phyloP scores from a whole-genome alignment of 306 rosid species.

The Rosa lucieae region DNA sequence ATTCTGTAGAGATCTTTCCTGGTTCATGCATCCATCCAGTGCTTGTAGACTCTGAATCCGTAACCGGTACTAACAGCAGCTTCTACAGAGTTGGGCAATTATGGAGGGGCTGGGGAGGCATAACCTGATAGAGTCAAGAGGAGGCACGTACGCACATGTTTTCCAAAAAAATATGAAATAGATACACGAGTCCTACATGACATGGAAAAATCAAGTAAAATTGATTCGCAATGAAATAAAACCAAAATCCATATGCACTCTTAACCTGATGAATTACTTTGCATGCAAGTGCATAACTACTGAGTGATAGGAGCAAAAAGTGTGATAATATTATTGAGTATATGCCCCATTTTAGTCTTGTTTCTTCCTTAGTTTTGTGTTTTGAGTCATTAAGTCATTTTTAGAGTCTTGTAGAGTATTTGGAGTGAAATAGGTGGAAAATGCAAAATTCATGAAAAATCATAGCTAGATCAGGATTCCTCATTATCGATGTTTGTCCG shows the following conservation, averaged over 20 bases:
- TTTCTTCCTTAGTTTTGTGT: no score
- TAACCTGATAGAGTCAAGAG: conserved; percentile 15
- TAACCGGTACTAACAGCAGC: conserved; percentile 9
- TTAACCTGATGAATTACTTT: conserved; percentile 14
- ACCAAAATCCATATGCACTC: not conserved
- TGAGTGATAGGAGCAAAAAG: not conserved
- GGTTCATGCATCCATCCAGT: conserved; percentile 23
- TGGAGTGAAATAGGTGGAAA: no score
- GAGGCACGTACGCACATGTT: not conserved
- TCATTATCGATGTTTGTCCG: no score
- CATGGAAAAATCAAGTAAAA: not conserved
- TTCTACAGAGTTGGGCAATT: conserved; percentile 15
- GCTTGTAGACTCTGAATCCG: not conserved
- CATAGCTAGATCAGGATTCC: no score
- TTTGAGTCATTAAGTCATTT: no score
- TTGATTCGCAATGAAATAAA: not conserved
- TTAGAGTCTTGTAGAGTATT: no score
- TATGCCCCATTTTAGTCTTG: no score
- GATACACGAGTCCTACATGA: not conserved
- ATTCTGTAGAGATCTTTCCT: conserved; percentile 15
- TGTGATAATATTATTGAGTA: no score
- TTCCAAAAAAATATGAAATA: not conserved
- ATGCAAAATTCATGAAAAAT: no score
- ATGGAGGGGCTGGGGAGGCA: not conserved
- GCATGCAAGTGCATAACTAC: conserved; percentile 9